Base-by-base conservation (phyloP, 225 moss, liverwort and hornwort species). In the Straminergon stramineum region DNA sequence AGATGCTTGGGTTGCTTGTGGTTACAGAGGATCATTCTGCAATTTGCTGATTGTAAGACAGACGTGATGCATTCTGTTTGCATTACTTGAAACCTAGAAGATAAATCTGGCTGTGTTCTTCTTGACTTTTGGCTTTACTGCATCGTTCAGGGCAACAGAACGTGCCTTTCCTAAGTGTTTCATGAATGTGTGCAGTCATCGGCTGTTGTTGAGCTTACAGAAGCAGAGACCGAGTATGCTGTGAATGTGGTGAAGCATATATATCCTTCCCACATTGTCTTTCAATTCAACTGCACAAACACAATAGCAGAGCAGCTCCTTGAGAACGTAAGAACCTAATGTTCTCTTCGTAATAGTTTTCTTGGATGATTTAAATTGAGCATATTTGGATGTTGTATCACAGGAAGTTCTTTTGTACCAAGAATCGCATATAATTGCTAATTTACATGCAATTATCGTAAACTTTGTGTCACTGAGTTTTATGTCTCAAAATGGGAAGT, bases 271-370 rank as follows among this genome's bases (percentile, higher is more conserved):
- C 90, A 96, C 82, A 86, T 96, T 34, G 95, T 97, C 61, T 96
- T 99, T 81, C 97, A 99, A 87, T 96, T 99, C 88, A 99, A 97
- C 91, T 99, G 98, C 82, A 96, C 95, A 82, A 99, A 95, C 83
- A 97, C 97, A 55, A 96, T 99, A 32, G 94, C 93, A 74, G 95
- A 99, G 92, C 95, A 97, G 82, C 92, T 92, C 63, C 92, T 92
- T 53, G 90, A 97, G 91, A 93, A 96, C 92, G 98, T 98, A 90
- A 93, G 92, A 74, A 17, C 30, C 62, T 68, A 73, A 73, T 74
- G 22, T 69, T 18, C 35, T 85, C 41, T 82, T 85, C 20, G 67
- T 41, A 81, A 35, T 61, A 43, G 60, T 74, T 75, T 15, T 8
- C 9, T 70, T 71, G 70, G 63, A 45, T 45, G 75, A 41, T 86